A percentile compares a stretch with the other conserved stretches of the same genome.
Evolutionary conservation across 2,329 filamentous ascomycete genomes (phyloP).

Genomic region (Acephala macrosclerotiorum): DNA sequence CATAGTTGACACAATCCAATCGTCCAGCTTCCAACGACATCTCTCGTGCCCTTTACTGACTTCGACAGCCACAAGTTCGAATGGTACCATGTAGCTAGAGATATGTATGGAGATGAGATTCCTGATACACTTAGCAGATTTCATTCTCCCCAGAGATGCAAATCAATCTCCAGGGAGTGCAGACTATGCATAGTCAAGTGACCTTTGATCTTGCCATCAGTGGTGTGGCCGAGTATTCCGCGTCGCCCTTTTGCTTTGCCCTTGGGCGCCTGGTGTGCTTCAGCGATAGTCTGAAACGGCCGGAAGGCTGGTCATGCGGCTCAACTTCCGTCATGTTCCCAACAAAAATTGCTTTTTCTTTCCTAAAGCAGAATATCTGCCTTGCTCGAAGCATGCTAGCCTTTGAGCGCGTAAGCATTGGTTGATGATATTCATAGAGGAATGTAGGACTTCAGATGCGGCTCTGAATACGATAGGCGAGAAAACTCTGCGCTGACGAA

Average conservation of each 20-base stretch:
- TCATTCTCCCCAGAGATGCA: not conserved
- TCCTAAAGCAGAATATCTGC: not conserved
- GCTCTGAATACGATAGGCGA: not conserved
- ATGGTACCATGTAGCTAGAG: no score
- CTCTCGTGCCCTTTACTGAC: no score
- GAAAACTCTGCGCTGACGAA: not conserved
- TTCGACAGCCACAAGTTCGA: no score
- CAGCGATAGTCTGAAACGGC: not conserved
- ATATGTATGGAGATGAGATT: no score
- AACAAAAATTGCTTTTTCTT: not conserved
- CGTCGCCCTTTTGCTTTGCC: not conserved
- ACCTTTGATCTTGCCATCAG: not conserved
- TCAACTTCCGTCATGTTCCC: not conserved
- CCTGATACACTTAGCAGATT: not conserved
- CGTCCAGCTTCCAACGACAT: no score
- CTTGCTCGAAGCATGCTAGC: not conserved
- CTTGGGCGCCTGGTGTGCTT: not conserved
- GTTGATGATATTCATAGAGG: not conserved
- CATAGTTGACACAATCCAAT: no score
- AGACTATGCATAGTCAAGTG: not conserved
- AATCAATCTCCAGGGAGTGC: not conserved
- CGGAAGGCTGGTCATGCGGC: not conserved
- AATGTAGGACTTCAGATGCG: not conserved
- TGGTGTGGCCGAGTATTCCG: not conserved
- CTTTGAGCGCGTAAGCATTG: not conserved